Evolutionary conservation across 2,329 filamentous ascomycete genomes (phyloP).

Genomic region (Tolypocladium ophioglossoides): DNA sequence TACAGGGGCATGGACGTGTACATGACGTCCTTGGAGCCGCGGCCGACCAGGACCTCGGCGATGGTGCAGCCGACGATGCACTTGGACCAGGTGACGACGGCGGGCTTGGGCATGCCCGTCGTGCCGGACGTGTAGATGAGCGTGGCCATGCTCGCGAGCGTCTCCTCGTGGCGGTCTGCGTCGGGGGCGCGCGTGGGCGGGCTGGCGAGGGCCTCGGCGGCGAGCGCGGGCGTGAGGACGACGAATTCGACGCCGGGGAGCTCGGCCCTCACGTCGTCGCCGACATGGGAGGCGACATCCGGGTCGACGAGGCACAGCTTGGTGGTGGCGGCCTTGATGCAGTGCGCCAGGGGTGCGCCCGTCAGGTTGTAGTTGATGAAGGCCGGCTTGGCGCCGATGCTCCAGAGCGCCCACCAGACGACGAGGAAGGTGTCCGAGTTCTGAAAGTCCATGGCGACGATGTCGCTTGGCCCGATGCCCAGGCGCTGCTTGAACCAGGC

Average conservation of each 20-base stretch:
- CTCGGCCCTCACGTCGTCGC: constrained; percentile 43
- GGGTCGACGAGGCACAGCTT: constrained; percentile 61
- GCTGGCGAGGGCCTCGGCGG: constrained; percentile 40
- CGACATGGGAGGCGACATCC: constrained; percentile 41
- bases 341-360: constrained; percentile 62
- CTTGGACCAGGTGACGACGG: constrained; percentile 66
- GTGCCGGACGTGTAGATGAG: constrained; percentile 83
- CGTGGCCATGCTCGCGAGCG: constrained; percentile 48
- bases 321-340: constrained; percentile 56
- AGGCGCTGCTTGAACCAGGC: constrained; percentile 59
- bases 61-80: constrained; percentile 34
- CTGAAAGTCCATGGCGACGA: constrained; percentile 72
- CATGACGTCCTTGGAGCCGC: constrained; percentile 56
- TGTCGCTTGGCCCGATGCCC: constrained; percentile 56
- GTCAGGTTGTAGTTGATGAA: constrained; percentile 83
- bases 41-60: constrained; percentile 36
- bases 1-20: constrained; percentile 90
- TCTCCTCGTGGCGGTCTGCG: constrained; percentile 38
- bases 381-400: constrained; percentile 70
- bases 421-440: constrained; percentile 74
- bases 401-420: constrained; percentile 68
- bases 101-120: constrained; percentile 73
- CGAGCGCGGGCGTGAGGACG: constrained; percentile 47
- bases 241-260: constrained; percentile 46
- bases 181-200: constrained; percentile 48